Base-by-base conservation (phyloP, 441 rosid species). In the Populus hybrid region DNA sequence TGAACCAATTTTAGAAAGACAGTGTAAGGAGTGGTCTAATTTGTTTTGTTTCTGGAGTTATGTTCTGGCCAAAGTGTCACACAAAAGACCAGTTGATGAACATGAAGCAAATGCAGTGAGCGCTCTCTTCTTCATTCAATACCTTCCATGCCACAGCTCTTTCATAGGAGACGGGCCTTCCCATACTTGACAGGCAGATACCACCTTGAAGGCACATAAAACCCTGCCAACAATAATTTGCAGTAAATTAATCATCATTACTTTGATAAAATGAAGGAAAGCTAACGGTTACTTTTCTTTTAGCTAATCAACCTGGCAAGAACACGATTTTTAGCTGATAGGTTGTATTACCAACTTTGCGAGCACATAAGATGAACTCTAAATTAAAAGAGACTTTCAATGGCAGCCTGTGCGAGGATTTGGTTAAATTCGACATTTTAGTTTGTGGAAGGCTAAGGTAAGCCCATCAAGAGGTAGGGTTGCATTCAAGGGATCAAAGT, bases 101-200 rank as follows among this genome's bases (percentile, higher is more conserved):
- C 91, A 93, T 91, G 85, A 97, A 90, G 88, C 98, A 94, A 87
- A 94, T 88, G 89, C 99, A 94, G 78, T 96, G 98, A 77, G 96
- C 89, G 70, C 79, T 89, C 70, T 96, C 98, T 61, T 94, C 98
- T 78, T 94, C 99, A 77, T 96, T 93, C 79, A 94, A 73, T 65
- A 94, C 98, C 84, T 94, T 96, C 98, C 98, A 96, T 26, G 99
- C 99, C 81, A 96, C 98, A 21, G 98, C 99, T 80, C 97, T 86
- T 81, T 93, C 99, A 0, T 92, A 96, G 8, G 99, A 93, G 59
- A 94, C 92, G 0, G 98, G 98, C 76, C 99, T 92, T 24, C 95
- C 98, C 99, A 96, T 96, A 86, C 98, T 96, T 18, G 99, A 96
- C 83, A 96, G 78, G 67, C 99, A 96, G 73, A 94, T 91, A 30